Evolutionary conservation across 2,329 filamentous ascomycete genomes (phyloP), one percentile per base, ranked within the genome.

Genomic region (Tolypocladium inflatum): DNA sequence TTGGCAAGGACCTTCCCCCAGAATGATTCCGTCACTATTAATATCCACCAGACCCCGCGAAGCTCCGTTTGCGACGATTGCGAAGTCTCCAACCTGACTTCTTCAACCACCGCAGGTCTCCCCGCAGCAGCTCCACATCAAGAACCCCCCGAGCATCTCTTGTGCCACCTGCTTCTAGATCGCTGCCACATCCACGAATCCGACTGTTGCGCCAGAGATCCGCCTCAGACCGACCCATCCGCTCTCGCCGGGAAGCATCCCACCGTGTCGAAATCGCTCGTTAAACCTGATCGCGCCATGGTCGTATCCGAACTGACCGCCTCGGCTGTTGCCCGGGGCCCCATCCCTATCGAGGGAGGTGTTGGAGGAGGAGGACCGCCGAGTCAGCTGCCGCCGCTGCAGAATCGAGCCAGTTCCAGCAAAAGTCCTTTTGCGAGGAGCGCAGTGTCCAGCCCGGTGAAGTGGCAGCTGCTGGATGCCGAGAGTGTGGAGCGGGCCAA

Each of bases 391-490:
- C 62, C 62, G 53, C 67, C 66, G 38, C 59, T 76, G 55, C 67
- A 63, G 54, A 77, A 77, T 61, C 69, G 71, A 41, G 72, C 72
- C 39, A 65, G 63, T 15, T 62, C 67, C 51, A 75, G 73, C 64
- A 68, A 68, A 60, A 85, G 79, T 62, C 79, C 80, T 0, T 85
- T 80, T 63, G 83, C 93, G 50, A 84, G 86, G 58, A 84, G 81
- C 54, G 91, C 95, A 70, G 84, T 86, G 70, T 78, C 88, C 65
- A 96, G 95, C 70, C 85, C 87, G 2, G 92, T 97, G 42, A 86
- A 87, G 66, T 99, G 94, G 94, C 94, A 99, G 78, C 78, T 90
- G 60, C 90, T 96, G 79, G 88, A 88, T 64, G 80, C 87, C 26
- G 86, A 91, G 67, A 85, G 90, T 19, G 79, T 97, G 57, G 82